Base-by-base conservation (phyloP, 2,329 filamentous ascomycete genomes). In the Coccinonectria pachysandricola region DNA sequence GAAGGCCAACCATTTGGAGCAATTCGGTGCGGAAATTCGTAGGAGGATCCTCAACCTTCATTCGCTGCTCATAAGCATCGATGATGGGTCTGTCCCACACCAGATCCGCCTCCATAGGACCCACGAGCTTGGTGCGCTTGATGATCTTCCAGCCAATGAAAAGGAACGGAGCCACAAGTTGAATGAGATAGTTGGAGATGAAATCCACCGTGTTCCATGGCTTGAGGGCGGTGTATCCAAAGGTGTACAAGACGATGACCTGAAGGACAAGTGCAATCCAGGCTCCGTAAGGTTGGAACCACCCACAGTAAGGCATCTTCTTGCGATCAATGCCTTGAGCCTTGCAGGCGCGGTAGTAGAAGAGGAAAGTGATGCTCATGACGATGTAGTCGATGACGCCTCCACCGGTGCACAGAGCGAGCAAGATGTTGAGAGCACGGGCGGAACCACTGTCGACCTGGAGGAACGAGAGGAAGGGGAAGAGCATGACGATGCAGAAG, bases 201-300 rank as follows among this genome's bases (percentile, higher is more conserved):
- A 69, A 70, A 22, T 54, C 54, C 4, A 58, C 49, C 0, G 55
- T 50, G 18, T 51, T 56, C 35, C 59, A 68, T 6, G 64, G 64
- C 28, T 56, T 54, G 38, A 74, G 69, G 5, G 61, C 52, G 32
- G 68, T 58, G 26, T 67, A 71, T 10, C 69, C 67, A 23, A 71
- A 61, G 30, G 70, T 68, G n/a, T 72, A 36, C 25, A 70, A 60
- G 21, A 69, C 50, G 6, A 66, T 36, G 9, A 52, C 47, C n/a
- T 65, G 56, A 12, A 68, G 37, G 2, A 54, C 21, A 1, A 71
- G 48, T 0, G 55, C 60, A 23, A 64, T 55, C 40, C 57, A 70
- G 0, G 65, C 55, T 4, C 55, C 53, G 33, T 60, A 71, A 0
- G 70, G 68, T 30, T 65, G 60, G 12, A 63, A 43, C 10, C 57